Evolutionary conservation across 257 asterid species (phyloP).

Genomic region (Leonotis leonurus): DNA sequence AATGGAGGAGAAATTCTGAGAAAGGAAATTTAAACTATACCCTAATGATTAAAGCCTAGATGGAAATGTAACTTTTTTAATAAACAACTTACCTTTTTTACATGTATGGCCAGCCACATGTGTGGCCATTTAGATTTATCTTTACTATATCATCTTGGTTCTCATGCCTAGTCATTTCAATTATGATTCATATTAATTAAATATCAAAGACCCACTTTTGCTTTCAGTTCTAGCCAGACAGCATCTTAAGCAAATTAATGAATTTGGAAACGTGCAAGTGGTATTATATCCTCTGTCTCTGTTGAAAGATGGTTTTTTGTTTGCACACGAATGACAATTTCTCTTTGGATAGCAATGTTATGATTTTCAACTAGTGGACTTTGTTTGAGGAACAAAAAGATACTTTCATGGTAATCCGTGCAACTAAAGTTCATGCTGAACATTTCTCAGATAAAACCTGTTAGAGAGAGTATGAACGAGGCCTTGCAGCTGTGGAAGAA

Average conservation of each 20-base stretch:
- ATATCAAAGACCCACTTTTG: too few species aligned
- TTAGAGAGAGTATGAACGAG: conserved; percentile 82
- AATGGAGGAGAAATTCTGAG: too few species aligned
- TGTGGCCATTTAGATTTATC: too few species aligned
- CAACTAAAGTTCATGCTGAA: background rate
- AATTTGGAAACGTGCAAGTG: conserved; percentile 2
- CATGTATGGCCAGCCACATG: too few species aligned
- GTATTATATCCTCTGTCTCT: conserved; percentile 1
- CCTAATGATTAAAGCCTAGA: too few species aligned
- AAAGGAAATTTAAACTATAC: too few species aligned
- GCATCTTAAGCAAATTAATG: background rate
- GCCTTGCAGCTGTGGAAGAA: conserved; percentile 98
- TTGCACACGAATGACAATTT: background rate
- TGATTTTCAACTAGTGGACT: conserved; percentile 5
- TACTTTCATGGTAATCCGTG: background rate
- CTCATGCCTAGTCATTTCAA: too few species aligned
- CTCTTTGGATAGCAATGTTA: background rate
- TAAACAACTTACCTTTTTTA: too few species aligned
- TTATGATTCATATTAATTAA: too few species aligned
- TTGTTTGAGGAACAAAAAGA: background rate
- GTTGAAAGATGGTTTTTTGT: conserved; percentile 1
- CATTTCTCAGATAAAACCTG: conserved; percentile 75
- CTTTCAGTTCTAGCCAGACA: too few species aligned
- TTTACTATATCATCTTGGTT: too few species aligned
- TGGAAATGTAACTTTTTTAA: too few species aligned